Evolutionary conservation across 306 rosid species (phyloP), one percentile per base, ranked within the genome.

Genomic region (Vigna angularis): DNA sequence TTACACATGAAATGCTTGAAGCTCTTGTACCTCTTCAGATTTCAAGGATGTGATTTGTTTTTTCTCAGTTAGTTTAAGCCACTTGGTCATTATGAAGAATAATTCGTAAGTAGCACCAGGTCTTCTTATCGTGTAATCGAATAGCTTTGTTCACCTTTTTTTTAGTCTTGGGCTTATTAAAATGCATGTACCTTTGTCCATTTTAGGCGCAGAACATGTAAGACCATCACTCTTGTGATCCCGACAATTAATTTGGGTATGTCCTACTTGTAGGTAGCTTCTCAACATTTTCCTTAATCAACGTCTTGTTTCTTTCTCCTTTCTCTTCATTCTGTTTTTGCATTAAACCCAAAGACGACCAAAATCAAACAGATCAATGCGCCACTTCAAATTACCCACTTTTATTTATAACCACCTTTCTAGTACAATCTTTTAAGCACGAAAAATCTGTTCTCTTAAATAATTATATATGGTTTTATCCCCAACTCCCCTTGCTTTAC

Each of bases 1-100:
- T 72, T 68, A 73, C 88, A 55, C 74, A 64, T 85, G 85, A 81
- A 75, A 62, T 84, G 32, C 40, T 88, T 51, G 86, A 80, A 81
- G 55, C 81, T 63, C 2, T 77, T 30, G 66, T 88, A 28, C 91
- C 91, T 79, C 87, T 88, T 77, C 91, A 85, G 75, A 85, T 88
- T 42, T 88, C 89, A 1, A 83, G 91, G 74, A 88, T 88, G 81
- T 88, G 52, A 88, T 8, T 50, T 63, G 34, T 42, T 64, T 56
- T 30, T 55, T 24, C 50, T 48, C 40, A 47, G 32, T 74, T 55
- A 30, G 2, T 51, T 70, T 28, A 7, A 63, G 40, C 38, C 6
- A 34, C 6, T 34, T 34, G 38, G 38, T 34, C 6, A 1, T 34
- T 34, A 34, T 34, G 6, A 32, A 32, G 36, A 32, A 32, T 32